Conservation (phyloP, 805 yeast species). For the Pichia gijzeniarum region DNA sequence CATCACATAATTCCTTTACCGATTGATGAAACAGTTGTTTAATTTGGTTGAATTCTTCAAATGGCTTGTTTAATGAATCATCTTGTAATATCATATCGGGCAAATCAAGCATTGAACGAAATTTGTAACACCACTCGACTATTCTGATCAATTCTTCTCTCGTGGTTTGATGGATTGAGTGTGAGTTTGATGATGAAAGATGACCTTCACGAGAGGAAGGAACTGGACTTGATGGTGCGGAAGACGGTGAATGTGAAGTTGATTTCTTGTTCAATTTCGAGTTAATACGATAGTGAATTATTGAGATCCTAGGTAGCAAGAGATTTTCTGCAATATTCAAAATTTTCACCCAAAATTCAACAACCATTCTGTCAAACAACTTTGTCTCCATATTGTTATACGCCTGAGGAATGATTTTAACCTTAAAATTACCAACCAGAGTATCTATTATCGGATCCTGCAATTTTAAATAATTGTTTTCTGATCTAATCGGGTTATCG, state of each 20-base stretch:
- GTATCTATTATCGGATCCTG: conserved; percentile 22
- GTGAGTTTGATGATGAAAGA: neutral
- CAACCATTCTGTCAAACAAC: conserved; percentile 25
- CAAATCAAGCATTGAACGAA: conserved; percentile 23
- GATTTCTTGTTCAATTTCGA: conserved; percentile 14
- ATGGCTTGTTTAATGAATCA: conserved; percentile 18
- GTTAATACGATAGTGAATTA: conserved; percentile 8
- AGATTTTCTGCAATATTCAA: conserved; percentile 63
- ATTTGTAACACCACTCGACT: conserved; percentile 28
- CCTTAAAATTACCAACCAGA: conserved; percentile 21
- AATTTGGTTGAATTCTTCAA: conserved; percentile 18
- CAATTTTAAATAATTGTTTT: conserved; percentile 16
- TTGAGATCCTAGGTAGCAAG: conserved; percentile 53
- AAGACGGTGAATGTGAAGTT: neutral
- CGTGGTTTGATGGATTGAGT: conserved; percentile 13
- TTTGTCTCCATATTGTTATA: conserved; percentile 28
- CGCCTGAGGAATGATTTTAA: conserved; percentile 20
- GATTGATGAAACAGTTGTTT: conserved; percentile 15
- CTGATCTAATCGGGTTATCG: conserved; percentile 17
- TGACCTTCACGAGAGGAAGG: too few species aligned
- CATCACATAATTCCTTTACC: conserved; percentile 13
- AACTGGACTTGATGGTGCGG: too few species aligned
- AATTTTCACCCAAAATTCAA: conserved; percentile 72
- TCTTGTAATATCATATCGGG: conserved; percentile 24
- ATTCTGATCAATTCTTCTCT: conserved; percentile 24